Evolutionary conservation across 179 eudicot genomes (phyloP).

Genomic region (Beta macrorhiza): DNA sequence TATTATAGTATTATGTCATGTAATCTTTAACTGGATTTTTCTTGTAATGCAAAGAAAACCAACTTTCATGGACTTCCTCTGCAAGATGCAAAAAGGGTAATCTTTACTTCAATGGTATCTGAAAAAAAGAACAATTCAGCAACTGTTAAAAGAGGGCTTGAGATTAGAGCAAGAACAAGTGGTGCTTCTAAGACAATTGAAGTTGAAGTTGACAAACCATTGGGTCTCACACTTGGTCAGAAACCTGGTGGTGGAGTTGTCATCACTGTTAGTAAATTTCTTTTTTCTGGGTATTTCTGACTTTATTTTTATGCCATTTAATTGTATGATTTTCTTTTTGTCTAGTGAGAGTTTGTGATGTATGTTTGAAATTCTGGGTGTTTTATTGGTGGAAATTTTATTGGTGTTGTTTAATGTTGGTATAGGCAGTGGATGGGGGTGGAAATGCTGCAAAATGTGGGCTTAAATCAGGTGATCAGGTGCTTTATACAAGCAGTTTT

Average conservation of each 20-base stretch:
- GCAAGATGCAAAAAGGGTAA: conserved; percentile 48
- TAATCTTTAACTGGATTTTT: not conserved
- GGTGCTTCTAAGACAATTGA: conserved; percentile 79
- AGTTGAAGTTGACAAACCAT: conserved; percentile 83
- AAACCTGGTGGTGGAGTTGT: conserved; percentile 90
- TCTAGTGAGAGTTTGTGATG: not conserved
- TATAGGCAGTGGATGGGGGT: conserved; percentile 78
- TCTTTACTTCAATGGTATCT: conserved; percentile 37
- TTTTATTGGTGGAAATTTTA: not conserved
- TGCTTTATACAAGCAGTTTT: conserved; percentile 94
- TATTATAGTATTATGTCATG: not conserved
- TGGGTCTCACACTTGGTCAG: conserved; percentile 87
- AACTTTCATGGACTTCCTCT: conserved; percentile 62
- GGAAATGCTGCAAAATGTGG: conserved; percentile 98
- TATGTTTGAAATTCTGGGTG: not conserved
- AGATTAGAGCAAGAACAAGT: conserved; percentile 63
- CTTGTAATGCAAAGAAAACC: conserved; percentile 44
- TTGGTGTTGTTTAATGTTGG: not conserved
- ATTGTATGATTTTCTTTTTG: not conserved
- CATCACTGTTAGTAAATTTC: conserved; percentile 58
- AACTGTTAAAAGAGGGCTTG: conserved; percentile 39
- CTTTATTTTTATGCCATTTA: too few species aligned
- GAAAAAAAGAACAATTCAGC: conserved; percentile 17
- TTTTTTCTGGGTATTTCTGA: not conserved
- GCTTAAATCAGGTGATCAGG: conserved; percentile 88